Base-by-base conservation (phyloP, 2,329 filamentous ascomycete genomes). In the Lithohypha guttulata region DNA sequence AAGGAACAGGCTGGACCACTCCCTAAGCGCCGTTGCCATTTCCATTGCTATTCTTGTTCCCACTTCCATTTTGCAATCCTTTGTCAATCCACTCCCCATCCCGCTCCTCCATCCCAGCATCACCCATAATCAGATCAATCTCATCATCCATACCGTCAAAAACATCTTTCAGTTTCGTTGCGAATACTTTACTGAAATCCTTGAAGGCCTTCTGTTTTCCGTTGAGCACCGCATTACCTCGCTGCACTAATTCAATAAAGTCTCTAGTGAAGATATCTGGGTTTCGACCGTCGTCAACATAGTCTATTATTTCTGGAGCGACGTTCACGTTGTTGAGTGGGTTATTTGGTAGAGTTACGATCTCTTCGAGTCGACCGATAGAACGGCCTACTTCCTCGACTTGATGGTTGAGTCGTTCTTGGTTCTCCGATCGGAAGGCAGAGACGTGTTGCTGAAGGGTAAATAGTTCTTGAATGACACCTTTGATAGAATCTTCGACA, bases 251-350 rank as follows among this genome's bases (percentile, higher is more conserved):
- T 57, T 80, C 75, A 30, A 79, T 72, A 46, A 79, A 77, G 49
- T 79, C 74, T 31, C 75, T 67, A 6, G 74, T 79, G 57, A 77
- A 79, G 48, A 79, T 78, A 50, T 79, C 75, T 6, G 75, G 76
- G 51, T 80, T 80, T 15, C 75, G 70, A 13, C 72, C 69, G 14
- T 68, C 63, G 50, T 79, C 74, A 22, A 80, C 73, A 53, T 79
- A 80, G 40, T 68, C 65, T 47, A 77, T 70, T 21, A 79, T 71
- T 48, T 79, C 75, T 3, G 72, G 66, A 0, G 76, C 75, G 2
- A 79, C 66, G 33, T 69, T 61, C 42, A 75, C 65, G 38, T 63
- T 61, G 14, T 51, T 49, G 31, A 53, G 47, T 9, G 48, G 46
- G 31, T 46, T 52, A 34, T 43, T 43, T 7, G 42, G 42, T 4